A percentile compares a stretch with the other conserved stretches of the same genome.
Conservation (phyloP, 1,139 yeast genomes). For the Saccharomycopsis hybrid region DNA sequence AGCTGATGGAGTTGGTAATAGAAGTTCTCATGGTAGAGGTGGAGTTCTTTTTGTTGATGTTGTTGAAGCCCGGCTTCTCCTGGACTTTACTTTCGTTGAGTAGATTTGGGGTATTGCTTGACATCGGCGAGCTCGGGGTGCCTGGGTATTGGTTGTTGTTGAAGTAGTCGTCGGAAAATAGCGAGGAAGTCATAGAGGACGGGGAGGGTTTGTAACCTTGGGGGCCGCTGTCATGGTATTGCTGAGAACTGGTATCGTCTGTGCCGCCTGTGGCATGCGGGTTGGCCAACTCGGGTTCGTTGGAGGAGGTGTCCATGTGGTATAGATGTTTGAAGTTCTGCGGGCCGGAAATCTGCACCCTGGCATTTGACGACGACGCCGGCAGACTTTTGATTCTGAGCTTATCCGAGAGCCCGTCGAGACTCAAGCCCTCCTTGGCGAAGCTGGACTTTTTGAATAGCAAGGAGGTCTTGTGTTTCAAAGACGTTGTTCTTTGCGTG, state of each 20-base stretch:
- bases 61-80: not conserved
- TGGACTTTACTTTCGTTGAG: not conserved
- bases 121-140: conserved; percentile 14
- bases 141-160: conserved; percentile 6
- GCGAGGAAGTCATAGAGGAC: conserved; percentile 10
- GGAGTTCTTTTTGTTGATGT: not conserved
- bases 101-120: not conserved
- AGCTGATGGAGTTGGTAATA: conserved; percentile 11
- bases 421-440: conserved; percentile 1
- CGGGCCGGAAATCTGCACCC: conserved; percentile 13
- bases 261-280: not conserved
- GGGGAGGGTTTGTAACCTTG: conserved; percentile 12
- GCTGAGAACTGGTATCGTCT: too few species aligned
- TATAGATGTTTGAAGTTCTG: conserved; percentile 20
- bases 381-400: not conserved
- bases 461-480: conserved; percentile 15
- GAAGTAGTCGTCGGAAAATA: conserved; percentile 13
- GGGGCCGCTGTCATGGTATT: too few species aligned
- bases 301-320: conserved; percentile 17
- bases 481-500: not conserved
- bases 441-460: conserved; percentile 11
- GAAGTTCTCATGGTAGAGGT: conserved; percentile 15
- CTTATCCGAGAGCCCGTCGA: not conserved
- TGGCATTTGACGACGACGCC: not conserved
- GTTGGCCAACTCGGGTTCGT: conserved; percentile 3